phyloP scores from a whole-genome alignment of 2,329 filamentous ascomycete genomes.

The Lasiodiplodia sp. region DNA sequence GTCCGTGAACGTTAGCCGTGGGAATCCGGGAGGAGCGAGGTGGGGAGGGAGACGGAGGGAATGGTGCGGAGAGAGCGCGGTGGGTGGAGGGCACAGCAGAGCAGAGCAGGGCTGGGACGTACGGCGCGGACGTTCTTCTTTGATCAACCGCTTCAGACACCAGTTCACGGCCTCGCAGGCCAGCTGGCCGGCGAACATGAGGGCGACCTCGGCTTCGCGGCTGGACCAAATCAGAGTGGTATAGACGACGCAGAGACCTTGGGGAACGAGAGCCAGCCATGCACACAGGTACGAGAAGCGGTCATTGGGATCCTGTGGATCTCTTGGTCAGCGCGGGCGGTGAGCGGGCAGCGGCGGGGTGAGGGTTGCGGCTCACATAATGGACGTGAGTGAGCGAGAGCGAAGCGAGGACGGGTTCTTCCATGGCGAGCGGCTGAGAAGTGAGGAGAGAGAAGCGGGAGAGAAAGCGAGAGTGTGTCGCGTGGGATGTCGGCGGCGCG shows the following conservation, averaged over 20 bases:
- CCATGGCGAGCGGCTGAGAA: slow-evolving; percentile 44
- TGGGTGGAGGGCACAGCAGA: background rate
- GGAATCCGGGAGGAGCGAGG: background rate
- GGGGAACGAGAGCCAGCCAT: slow-evolving; percentile 92
- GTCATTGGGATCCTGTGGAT: slow-evolving; percentile 81
- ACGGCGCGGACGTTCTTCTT: slow-evolving; percentile 86
- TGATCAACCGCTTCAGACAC: slow-evolving; percentile 85
- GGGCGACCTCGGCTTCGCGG: slow-evolving; percentile 84
- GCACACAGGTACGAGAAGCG: slow-evolving; percentile 85
- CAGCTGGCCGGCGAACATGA: slow-evolving; percentile 93
- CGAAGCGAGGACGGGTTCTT: slow-evolving; percentile 74
- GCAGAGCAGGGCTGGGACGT: slow-evolving; percentile 48
- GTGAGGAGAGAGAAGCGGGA: background rate
- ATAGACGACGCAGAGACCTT: slow-evolving; percentile 90
- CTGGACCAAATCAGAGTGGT: slow-evolving; percentile 89
- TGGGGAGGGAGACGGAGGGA: background rate
- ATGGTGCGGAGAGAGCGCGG: background rate
- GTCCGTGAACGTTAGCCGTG: slow-evolving; percentile 30
- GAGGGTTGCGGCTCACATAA: slow-evolving; percentile 70
- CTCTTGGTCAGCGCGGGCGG: slow-evolving; percentile 31
- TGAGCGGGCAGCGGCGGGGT: slow-evolving; percentile 4
- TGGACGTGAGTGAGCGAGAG: slow-evolving; percentile 95
- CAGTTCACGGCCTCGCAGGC: slow-evolving; percentile 93
- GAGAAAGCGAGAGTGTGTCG: background rate
- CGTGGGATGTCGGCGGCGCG: too few relatives aligned